Evolutionary conservation across 352 stramenopile species (phyloP).

Genomic region (Pythium coloratum): DNA sequence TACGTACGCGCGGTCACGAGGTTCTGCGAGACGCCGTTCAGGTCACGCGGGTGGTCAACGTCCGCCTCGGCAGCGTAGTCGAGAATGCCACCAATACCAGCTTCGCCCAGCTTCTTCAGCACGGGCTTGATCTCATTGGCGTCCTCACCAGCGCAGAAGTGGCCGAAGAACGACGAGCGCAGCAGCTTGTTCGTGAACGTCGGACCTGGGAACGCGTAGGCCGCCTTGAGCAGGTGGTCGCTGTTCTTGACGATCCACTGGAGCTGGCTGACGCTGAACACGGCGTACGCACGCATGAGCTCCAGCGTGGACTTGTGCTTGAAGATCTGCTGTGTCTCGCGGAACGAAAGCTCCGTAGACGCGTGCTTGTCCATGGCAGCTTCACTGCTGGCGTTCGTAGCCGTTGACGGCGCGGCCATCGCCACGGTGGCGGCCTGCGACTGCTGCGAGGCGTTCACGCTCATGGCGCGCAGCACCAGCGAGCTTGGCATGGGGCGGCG

Average conservation of each 20-base stretch:
- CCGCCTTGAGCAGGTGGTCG: slow-evolving; percentile 76
- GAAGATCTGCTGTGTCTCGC: slow-evolving; percentile 83
- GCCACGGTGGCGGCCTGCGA: slow-evolving; percentile 22
- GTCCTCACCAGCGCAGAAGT: slow-evolving; percentile 96
- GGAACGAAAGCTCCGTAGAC: slow-evolving; percentile 51
- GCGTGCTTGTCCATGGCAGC: neutral
- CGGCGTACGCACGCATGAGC: slow-evolving; percentile 83
- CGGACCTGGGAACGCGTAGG: slow-evolving; percentile 81
- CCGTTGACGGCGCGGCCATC: slow-evolving; percentile 19
- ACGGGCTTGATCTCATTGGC: slow-evolving; percentile 83
- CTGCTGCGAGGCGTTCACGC: slow-evolving; percentile 26
- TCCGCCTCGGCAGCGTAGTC: slow-evolving; percentile 97
- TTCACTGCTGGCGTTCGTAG: neutral
- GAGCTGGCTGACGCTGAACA: slow-evolving; percentile 90
- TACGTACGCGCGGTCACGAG: slow-evolving; percentile 92
- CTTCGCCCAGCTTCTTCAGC: slow-evolving; percentile 69
- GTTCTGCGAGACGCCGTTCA: slow-evolving; percentile 81
- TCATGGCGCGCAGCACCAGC: slow-evolving; percentile 24
- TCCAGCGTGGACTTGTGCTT: slow-evolving; percentile 79
- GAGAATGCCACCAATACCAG: slow-evolving; percentile 94
- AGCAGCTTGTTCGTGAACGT: slow-evolving; percentile 89
- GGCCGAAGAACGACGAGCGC: slow-evolving; percentile 94
- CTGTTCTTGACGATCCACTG: slow-evolving; percentile 87
- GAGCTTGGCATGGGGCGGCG: slow-evolving; percentile 16
- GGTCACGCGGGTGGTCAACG: slow-evolving; percentile 73